Conservation (phyloP, 108 stramenopile genomes). For the Schizochytrium sp. region DNA sequence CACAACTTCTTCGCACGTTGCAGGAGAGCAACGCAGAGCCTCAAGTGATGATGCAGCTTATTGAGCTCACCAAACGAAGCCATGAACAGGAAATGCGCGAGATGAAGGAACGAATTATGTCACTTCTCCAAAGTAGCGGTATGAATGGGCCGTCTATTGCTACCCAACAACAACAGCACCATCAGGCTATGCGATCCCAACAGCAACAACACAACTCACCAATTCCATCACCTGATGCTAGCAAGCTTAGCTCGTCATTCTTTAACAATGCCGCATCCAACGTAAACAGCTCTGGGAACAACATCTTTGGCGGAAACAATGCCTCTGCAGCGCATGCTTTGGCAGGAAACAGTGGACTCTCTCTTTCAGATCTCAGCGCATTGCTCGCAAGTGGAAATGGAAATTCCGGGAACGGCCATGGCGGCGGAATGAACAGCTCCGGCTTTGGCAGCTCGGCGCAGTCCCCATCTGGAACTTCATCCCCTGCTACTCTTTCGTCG, state of each 20-base stretch:
- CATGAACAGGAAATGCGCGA: slow-evolving; percentile 28
- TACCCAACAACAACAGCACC: neutral
- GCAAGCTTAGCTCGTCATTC: neutral
- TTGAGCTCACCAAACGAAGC: neutral
- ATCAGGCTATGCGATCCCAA: neutral
- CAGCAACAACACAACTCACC: neutral
- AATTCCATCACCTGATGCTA: neutral
- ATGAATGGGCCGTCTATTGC: neutral
- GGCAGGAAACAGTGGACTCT: neutral
- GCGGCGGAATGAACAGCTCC: neutral
- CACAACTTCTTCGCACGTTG: neutral
- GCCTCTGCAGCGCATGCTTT: neutral
- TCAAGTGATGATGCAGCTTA: neutral
- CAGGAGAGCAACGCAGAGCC: neutral
- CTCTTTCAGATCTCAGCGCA: neutral
- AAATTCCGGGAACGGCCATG: neutral
- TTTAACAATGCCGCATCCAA: neutral
- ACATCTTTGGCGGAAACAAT: neutral
- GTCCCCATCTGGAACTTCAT: neutral
- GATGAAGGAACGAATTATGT: neutral
- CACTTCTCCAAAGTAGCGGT: neutral
- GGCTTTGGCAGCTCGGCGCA: neutral
- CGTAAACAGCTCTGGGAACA: neutral
- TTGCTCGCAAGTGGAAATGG: neutral
- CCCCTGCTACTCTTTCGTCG: neutral